Evolutionary conservation across 257 asterid species (phyloP).

Genomic region (Solanum okadae): DNA sequence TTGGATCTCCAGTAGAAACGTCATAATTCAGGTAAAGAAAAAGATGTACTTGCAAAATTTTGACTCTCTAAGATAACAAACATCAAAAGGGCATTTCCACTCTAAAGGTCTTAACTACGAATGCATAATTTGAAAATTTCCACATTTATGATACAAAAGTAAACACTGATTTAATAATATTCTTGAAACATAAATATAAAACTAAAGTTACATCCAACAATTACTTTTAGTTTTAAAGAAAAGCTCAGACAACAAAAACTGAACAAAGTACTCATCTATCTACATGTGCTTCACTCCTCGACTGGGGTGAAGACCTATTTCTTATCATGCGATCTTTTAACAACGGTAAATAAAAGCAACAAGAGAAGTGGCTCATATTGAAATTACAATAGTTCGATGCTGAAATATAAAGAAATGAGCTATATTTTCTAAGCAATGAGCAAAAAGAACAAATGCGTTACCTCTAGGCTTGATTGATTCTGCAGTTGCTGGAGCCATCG

Average conservation of each 20-base stretch:
- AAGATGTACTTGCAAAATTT: not conserved
- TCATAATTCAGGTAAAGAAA: not conserved
- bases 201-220: not conserved
- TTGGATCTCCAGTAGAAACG: not conserved
- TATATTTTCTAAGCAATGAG: not conserved
- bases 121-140: not conserved
- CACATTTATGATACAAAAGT: not conserved
- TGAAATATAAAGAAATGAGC: not conserved
- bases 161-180: not conserved
- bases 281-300: not conserved
- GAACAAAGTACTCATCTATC: not conserved
- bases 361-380: not conserved
- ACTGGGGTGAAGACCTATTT: not conserved
- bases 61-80: not conserved
- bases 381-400: not conserved
- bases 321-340: not conserved
- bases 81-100: not conserved
- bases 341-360: not conserved
- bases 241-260: not conserved
- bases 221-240: not conserved
- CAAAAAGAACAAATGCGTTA: not conserved
- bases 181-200: not conserved
- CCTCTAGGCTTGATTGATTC: slow-evolving; percentile 10
- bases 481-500: slow-evolving; percentile 5
- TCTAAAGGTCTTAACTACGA: not conserved